Evolutionary conservation across 176 grass and related monocot genomes (phyloP).

Genomic region (Rhynchospora tenuis): DNA sequence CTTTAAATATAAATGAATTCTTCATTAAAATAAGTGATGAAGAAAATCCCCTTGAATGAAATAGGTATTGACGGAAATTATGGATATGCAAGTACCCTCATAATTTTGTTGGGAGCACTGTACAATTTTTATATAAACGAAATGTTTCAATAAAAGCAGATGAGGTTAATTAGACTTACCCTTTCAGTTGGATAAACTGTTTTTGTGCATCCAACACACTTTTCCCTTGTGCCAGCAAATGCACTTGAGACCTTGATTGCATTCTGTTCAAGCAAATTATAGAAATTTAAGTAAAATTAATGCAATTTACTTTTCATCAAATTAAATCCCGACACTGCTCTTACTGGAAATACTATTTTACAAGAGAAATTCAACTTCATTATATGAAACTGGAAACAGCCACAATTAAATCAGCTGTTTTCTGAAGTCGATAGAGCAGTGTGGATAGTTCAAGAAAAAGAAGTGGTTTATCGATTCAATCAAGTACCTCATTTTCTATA

Average conservation of each 20-base stretch:
- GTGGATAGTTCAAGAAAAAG: not conserved
- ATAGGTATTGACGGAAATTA: not conserved
- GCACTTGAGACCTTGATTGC: conserved; percentile 72
- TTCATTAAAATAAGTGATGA: too few relatives aligned
- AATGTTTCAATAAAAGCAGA: not conserved
- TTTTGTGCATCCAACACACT: conserved; percentile 84
- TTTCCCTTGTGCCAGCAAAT: conserved; percentile 94
- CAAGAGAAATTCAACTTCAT: not conserved
- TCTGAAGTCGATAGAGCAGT: too few relatives aligned
- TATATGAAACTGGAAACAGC: not conserved
- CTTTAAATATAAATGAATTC: not conserved
- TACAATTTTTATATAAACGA: not conserved
- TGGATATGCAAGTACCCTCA: not conserved
- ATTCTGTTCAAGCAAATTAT: conserved; percentile 54
- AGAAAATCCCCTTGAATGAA: too few relatives aligned
- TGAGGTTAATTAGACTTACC: conserved; percentile 41
- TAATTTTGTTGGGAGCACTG: not conserved
- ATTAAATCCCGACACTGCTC: not conserved
- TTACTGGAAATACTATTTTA: not conserved
- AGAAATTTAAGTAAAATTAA: conserved; percentile 21
- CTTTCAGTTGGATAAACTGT: conserved; percentile 95
- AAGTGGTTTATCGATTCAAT: too few relatives aligned
- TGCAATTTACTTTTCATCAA: conserved; percentile 8
- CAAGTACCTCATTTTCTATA: conserved; percentile 66
- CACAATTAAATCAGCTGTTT: too few relatives aligned